A percentile compares a stretch with the other conserved stretches of the same genome.
Evolutionary conservation across 805 yeast species (phyloP).

Genomic region (Brettanomyces anomalus): DNA sequence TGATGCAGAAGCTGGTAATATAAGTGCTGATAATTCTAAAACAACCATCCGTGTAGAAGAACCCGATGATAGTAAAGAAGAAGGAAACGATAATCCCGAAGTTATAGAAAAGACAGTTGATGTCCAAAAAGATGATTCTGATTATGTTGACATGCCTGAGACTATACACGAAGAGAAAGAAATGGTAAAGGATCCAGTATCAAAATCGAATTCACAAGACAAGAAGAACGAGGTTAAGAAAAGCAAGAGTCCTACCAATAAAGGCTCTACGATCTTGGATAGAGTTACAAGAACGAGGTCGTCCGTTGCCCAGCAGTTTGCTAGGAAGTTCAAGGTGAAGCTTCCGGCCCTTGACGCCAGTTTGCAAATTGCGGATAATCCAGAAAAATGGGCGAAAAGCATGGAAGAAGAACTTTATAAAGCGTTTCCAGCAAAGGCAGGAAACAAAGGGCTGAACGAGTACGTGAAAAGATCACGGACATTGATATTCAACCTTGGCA

Average conservation of each 20-base stretch:
- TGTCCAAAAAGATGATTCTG: conserved; percentile 3
- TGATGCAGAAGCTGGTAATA: conserved; percentile 12
- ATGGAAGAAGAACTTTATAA: conserved; percentile 43
- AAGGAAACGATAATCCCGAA: no score
- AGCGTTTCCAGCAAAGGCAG: conserved; percentile 13
- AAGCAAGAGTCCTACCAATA: conserved; percentile 4
- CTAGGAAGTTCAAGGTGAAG: conserved; percentile 32
- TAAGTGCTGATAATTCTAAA: conserved; percentile 10
- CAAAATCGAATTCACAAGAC: not conserved
- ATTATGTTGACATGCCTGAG: conserved; percentile 8
- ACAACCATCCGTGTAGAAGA: not conserved
- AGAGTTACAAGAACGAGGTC: conserved; percentile 29
- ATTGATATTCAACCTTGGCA: conserved; percentile 49
- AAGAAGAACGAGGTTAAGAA: conserved; percentile 3
- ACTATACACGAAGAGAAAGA: conserved; percentile 6
- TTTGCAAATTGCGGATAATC: conserved; percentile 21
- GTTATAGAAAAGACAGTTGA: no score
- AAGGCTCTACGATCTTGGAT: conserved; percentile 4
- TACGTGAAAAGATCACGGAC: conserved; percentile 67
- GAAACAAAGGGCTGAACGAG: conserved; percentile 17
- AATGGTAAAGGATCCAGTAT: conserved; percentile 3
- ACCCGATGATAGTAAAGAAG: no score
- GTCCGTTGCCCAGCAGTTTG: conserved; percentile 45
- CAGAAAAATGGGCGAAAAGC: conserved; percentile 38
- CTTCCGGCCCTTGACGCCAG: conserved; percentile 27